phyloP scores from a whole-genome alignment of 176 grass and related monocot species.

The Triticum timopheevii region DNA sequence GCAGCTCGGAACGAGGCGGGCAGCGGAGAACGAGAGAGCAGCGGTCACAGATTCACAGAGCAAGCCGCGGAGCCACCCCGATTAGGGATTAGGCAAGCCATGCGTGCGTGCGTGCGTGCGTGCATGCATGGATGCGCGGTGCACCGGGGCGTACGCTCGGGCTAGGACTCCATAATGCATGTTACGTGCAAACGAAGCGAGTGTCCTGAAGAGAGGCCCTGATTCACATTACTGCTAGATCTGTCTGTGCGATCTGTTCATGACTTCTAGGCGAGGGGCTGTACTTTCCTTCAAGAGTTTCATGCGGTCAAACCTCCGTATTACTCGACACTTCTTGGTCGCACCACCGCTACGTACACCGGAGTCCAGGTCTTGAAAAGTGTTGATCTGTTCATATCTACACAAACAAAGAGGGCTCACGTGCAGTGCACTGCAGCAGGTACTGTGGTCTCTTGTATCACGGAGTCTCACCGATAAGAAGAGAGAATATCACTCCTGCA shows the following conservation, averaged over 20 bases:
- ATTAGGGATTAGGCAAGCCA: neutral
- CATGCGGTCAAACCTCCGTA: conserved; percentile 45
- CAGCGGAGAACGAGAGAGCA: neutral
- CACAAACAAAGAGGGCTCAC: neutral
- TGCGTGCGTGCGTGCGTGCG: neutral
- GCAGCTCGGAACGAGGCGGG: conserved; percentile 35
- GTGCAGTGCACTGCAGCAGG: neutral
- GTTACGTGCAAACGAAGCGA: conserved; percentile 38
- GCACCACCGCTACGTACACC: neutral
- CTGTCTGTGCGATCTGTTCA: neutral
- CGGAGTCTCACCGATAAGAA: too few species aligned
- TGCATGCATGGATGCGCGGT: conserved; percentile 4
- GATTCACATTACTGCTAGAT: conserved; percentile 26
- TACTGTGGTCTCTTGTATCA: neutral
- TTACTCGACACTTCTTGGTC: conserved; percentile 40
- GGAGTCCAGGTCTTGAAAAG: conserved; percentile 14
- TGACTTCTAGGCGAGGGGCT: conserved; percentile 27
- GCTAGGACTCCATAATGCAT: neutral
- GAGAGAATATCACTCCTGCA: too few species aligned
- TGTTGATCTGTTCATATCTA: neutral
- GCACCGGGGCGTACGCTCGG: conserved; percentile 9
- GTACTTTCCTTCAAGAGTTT: conserved; percentile 42
- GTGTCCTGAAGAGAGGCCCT: conserved; percentile 32
- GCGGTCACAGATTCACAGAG: conserved; percentile 19
- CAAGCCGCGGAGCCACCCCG: neutral